A percentile compares a stretch with the other conserved stretches of the same genome.
These are phyloP conservation scores for Ogataea saltuana DNA, from an alignment of 805 yeast species.

Conservation along the genomic window DNA sequence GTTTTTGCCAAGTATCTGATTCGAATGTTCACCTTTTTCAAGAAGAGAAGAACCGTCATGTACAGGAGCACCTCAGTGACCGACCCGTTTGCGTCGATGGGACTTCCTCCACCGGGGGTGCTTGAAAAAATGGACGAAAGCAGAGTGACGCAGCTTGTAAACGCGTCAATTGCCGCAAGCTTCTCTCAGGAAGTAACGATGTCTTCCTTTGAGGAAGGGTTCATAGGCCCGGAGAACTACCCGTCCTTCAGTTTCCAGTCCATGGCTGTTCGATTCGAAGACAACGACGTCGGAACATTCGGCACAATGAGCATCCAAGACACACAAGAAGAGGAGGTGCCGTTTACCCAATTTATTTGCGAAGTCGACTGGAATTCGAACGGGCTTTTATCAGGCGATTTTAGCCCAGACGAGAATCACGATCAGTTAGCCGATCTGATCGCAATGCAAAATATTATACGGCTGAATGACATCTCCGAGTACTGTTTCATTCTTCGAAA, in stretches of 20 bases:
- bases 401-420: conserved; percentile 15
- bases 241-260: background rate
- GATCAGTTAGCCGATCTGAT: conserved; percentile 7
- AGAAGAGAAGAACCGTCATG: conserved; percentile 16
- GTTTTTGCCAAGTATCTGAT: conserved; percentile 16
- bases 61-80: conserved; percentile 12
- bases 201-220: background rate
- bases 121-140: background rate
- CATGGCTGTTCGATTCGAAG: background rate
- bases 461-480: conserved; percentile 16
- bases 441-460: conserved; percentile 2
- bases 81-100: conserved; percentile 10
- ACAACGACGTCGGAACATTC: background rate
- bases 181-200: background rate
- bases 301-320: background rate
- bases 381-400: conserved; percentile 15
- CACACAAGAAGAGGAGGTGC: background rate
- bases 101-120: background rate
- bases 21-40: conserved; percentile 19
- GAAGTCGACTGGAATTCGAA: background rate
- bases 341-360: background rate
- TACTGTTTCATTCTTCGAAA: conserved; percentile 9
- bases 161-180: background rate
- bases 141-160: background rate
- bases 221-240: background rate